A percentile compares a stretch with the other conserved stretches of the same genome.
Evolutionary conservation across 108 stramenopile species (phyloP).

Genomic region (Cyclostephanos tholiformis): DNA sequence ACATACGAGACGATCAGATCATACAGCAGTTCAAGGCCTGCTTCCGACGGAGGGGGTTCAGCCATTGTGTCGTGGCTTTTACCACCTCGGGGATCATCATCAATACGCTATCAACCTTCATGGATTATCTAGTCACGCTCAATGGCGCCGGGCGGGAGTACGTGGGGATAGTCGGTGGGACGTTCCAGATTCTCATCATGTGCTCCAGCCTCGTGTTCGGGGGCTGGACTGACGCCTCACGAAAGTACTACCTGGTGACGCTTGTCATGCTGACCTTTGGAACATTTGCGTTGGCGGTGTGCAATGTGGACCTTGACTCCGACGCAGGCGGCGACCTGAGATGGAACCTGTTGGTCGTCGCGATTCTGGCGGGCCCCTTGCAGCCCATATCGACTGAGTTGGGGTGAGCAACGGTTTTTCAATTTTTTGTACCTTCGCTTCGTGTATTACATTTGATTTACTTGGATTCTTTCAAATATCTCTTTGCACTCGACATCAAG

Average conservation of each 20-base stretch:
- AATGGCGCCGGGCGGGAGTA: conserved; percentile 80
- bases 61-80: conserved; percentile 81
- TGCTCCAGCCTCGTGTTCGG: conserved; percentile 88
- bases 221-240: conserved; percentile 73
- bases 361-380: conserved; percentile 83
- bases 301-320: conserved; percentile 81
- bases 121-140: conserved; percentile 89
- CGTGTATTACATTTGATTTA: neutral
- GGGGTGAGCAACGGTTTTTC: conserved; percentile 29
- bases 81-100: conserved; percentile 87
- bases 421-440: neutral
- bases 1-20: conserved; percentile 89
- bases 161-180: conserved; percentile 86
- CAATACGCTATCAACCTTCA: conserved; percentile 88
- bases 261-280: conserved; percentile 82
- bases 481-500: neutral
- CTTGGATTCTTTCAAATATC: neutral
- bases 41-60: conserved; percentile 75
- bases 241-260: conserved; percentile 87
- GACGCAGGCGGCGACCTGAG: conserved; percentile 75
- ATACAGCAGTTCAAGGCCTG: conserved; percentile 77
- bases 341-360: conserved; percentile 75
- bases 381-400: conserved; percentile 90
- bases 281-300: conserved; percentile 85
- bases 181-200: conserved; percentile 87